Base-by-base conservation (phyloP, 1,284 basidiomycete species). In the Thecaphora thlaspeos region DNA sequence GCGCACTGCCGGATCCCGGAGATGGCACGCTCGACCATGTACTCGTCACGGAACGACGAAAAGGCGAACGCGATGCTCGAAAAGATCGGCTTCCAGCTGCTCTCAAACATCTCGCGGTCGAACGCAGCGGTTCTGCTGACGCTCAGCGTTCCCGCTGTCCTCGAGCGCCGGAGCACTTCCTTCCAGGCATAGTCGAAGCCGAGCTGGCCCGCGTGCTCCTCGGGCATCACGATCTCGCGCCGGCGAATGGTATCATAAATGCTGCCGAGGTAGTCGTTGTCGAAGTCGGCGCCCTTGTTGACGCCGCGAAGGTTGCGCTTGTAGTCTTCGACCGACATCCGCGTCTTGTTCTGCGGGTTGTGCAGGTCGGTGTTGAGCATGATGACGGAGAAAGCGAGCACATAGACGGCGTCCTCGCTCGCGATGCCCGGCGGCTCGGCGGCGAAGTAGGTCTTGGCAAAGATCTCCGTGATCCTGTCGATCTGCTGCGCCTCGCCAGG, bases 121-220 rank as follows among this genome's bases (percentile, higher is more conserved):
- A 96, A 96, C 1, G 83, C 76, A 24, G 84, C 75, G 0, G 90
- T 86, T 72, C 90, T 88, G 81, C 87, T 90, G 39, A 86, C 84
- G 78, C 91, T 84, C 73, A 91, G 84, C 34, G 84, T 82, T 87
- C 90, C 90, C 51, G 89, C 85, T 62, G 87, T 85, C 39, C 89
- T 84, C 41, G 92, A 87, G 34, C 92, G 85, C 43, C 87, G 81
- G 44, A 97, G 83, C 24, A 99, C 82, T 70, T 95, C 91, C 78
- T 97, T 97, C 95, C 95, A 99, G 7, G 94, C 91, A 76, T 95
- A 97, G 71, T 98, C 95, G 76, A 99, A 99, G 1, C 95, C 95
- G 36, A 95, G 84, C 78, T 93, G 91, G 1, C 95, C 95, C 4
- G 87, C 89, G 74, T 98, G 95, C 75, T 99, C 95, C 79, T 98